These are phyloP conservation scores for Alternaria brassicae DNA, from an alignment of 2,329 filamentous ascomycete species.

Conservation along the genomic window DNA sequence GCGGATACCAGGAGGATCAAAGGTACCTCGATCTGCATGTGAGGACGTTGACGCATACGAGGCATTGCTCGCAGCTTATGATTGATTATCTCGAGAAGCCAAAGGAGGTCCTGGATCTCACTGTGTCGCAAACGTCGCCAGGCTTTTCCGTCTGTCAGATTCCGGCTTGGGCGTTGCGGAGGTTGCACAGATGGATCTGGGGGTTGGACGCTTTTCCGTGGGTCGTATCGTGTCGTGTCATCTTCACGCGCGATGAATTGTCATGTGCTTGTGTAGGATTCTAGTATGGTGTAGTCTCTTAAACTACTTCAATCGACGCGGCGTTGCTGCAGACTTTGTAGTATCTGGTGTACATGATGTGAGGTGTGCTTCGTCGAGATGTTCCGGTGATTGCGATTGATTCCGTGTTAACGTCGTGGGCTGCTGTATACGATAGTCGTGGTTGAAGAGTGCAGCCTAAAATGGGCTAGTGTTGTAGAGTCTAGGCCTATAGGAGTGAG, in stretches of 20 bases:
- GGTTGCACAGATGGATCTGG: not conserved
- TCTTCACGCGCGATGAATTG: rapidly evolving
- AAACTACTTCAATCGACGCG: too few relatives aligned
- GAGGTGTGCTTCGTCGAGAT: too few relatives aligned
- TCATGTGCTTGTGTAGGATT: not conserved
- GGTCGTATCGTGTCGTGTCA: not conserved
- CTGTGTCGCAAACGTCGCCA: not conserved
- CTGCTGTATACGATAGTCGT: too few relatives aligned
- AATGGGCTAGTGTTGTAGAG: too few relatives aligned
- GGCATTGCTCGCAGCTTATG: not conserved
- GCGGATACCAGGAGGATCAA: conserved; percentile 2
- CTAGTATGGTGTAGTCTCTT: too few relatives aligned
- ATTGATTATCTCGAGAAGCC: not conserved
- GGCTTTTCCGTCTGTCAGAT: not conserved
- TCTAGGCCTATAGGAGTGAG: too few relatives aligned
- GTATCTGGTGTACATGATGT: too few relatives aligned
- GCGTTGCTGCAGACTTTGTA: too few relatives aligned
- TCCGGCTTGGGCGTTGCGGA: not conserved
- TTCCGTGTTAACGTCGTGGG: too few relatives aligned
- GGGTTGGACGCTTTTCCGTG: not conserved
- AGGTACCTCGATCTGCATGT: not conserved
- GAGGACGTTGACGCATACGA: not conserved
- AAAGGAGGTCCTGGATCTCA: not conserved
- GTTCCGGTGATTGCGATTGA: too few relatives aligned
- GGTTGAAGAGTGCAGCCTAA: too few relatives aligned